These are phyloP conservation scores for Mycena galericulata DNA, from an alignment of 768 basidiomycete genomes.

Conservation along the genomic window DNA sequence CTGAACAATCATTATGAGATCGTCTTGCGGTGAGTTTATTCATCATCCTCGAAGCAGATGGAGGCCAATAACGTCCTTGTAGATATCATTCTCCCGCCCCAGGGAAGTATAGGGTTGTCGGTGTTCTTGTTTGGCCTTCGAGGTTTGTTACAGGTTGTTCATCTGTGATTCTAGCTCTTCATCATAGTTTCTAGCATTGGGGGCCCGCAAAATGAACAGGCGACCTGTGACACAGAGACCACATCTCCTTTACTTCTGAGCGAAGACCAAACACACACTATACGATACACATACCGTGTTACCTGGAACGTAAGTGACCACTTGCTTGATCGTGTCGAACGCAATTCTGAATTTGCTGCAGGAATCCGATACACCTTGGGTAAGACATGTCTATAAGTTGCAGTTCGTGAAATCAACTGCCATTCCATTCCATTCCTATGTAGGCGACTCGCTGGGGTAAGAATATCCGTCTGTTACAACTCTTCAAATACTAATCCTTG, in stretches of 20 bases:
- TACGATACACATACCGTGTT: conserved; percentile 91
- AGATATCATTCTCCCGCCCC: conserved; percentile 86
- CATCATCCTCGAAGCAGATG: background rate
- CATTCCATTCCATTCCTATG: too few species aligned
- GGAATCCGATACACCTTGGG: conserved; percentile 91
- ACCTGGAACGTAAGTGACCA: conserved; percentile 78
- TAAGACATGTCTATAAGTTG: conserved; percentile 40
- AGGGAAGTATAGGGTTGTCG: conserved; percentile 87
- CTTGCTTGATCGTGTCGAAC: background rate
- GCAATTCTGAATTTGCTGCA: conserved; percentile 42
- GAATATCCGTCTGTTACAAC: background rate
- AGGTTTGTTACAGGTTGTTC: conserved; percentile 46
- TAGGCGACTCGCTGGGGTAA: too few species aligned
- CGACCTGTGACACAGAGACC: conserved; percentile 64
- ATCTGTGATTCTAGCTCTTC: background rate
- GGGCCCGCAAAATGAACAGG: conserved; percentile 61
- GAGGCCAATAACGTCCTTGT: conserved; percentile 22
- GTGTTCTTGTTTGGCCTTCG: conserved; percentile 85
- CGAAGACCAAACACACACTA: conserved; percentile 67
- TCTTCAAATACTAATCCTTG: conserved; percentile 69
- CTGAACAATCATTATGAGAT: conserved; percentile 96
- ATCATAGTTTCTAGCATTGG: conserved; percentile 70
- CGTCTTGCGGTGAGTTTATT: conserved; percentile 68
- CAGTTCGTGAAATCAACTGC: background rate
- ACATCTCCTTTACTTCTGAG: conserved; percentile 66